Percentiles rank a stretch among this genome's conserved stretches.
phyloP scores from a whole-genome alignment of 108 stramenopile genomes.

The Nitzschia sp. region DNA sequence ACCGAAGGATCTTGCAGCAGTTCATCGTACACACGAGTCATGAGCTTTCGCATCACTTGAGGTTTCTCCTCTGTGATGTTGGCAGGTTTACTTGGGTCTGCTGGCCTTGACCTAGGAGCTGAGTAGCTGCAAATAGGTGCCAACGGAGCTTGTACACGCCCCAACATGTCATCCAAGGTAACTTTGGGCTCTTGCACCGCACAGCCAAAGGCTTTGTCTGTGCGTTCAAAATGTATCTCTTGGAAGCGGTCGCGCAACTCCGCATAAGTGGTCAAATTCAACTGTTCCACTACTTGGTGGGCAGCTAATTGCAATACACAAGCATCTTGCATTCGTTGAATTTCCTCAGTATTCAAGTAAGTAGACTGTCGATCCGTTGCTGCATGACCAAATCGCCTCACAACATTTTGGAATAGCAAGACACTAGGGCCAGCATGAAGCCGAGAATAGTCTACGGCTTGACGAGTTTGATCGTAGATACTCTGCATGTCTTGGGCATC shows the following conservation, averaged over 20 bases:
- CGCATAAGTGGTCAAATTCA: slow-evolving; percentile 44
- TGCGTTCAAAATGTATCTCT: slow-evolving; percentile 44
- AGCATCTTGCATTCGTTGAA: slow-evolving; percentile 40
- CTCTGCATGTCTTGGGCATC: slow-evolving; percentile 69
- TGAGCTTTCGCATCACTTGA: slow-evolving; percentile 84
- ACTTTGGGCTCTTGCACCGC: slow-evolving; percentile 79
- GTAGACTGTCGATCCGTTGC: slow-evolving; percentile 82
- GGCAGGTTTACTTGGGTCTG: background rate
- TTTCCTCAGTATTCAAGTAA: slow-evolving; percentile 43
- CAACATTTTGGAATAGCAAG: slow-evolving; percentile 54
- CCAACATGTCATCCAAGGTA: slow-evolving; percentile 59
- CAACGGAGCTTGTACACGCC: slow-evolving; percentile 48
- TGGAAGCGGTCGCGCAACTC: slow-evolving; percentile 52
- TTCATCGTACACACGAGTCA: slow-evolving; percentile 61
- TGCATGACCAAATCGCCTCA: slow-evolving; percentile 86
- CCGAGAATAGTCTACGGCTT: slow-evolving; percentile 60
- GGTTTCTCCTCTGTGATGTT: slow-evolving; percentile 29
- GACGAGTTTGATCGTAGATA: slow-evolving; percentile 67
- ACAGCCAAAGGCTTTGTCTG: slow-evolving; percentile 46
- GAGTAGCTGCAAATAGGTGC: slow-evolving; percentile 17
- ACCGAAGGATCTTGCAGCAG: slow-evolving; percentile 50
- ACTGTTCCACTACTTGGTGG: slow-evolving; percentile 54
- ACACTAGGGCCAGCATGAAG: slow-evolving; percentile 58
- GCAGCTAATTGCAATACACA: slow-evolving; percentile 53
- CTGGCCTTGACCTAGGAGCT: slow-evolving; percentile 4